A percentile compares a stretch with the other conserved stretches of the same genome.
Evolutionary conservation across 1,139 yeast genomes (phyloP).

Genomic region (Suhomyces chickasaworum): DNA sequence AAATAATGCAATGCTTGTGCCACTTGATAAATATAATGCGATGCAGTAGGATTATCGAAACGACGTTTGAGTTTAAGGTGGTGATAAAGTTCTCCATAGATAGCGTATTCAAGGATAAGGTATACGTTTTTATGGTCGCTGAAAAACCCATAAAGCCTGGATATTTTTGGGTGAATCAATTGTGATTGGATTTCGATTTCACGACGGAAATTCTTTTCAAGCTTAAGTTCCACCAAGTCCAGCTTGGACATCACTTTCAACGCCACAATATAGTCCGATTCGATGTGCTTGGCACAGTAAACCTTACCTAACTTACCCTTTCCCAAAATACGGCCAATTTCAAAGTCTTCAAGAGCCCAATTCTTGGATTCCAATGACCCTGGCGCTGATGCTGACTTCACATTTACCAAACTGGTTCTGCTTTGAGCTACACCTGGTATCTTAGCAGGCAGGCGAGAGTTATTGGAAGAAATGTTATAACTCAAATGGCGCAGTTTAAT

Average conservation of each 20-base stretch:
- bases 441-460: conserved; percentile 14
- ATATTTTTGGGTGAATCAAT: conserved; percentile 73
- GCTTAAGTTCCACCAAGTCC: conserved; percentile 71
- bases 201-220: conserved; percentile 85
- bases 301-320: conserved; percentile 94
- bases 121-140: conserved; percentile 80
- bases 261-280: conserved; percentile 82
- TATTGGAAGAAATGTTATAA: background rate
- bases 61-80: conserved; percentile 63
- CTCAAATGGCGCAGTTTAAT: conserved; percentile 10
- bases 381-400: conserved; percentile 1
- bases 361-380: conserved; percentile 1
- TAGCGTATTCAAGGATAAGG: conserved; percentile 79
- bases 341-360: conserved; percentile 62
- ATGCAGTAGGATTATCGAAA: conserved; percentile 71
- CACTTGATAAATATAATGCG: conserved; percentile 80
- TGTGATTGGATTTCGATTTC: conserved; percentile 90
- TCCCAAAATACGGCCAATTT: conserved; percentile 84
- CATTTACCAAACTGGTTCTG: background rate
- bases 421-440: background rate
- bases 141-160: conserved; percentile 84
- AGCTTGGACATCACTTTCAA: conserved; percentile 85
- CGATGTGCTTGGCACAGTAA: conserved; percentile 79
- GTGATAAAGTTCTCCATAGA: conserved; percentile 85
- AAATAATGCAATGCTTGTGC: conserved; percentile 76